These are phyloP conservation scores for Gigaspora rosea DNA, from an alignment of 192 early-diverging fungal species.

Conservation along the genomic window DNA sequence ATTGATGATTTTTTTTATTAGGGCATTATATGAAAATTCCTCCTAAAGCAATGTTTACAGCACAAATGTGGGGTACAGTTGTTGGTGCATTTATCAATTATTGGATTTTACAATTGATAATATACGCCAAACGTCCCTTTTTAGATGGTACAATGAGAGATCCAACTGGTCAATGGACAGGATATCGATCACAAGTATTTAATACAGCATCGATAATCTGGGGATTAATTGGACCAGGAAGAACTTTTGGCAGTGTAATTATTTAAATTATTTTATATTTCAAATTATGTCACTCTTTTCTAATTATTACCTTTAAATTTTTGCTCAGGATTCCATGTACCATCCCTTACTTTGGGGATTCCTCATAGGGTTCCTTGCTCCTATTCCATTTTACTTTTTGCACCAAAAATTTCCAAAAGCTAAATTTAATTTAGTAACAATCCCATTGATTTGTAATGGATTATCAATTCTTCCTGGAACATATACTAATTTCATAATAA, in stretches of 20 bases:
- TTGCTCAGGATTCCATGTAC: conserved; percentile 32
- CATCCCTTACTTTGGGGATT: conserved; percentile 50
- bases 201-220: conserved; percentile 64
- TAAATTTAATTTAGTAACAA: conserved; percentile 36
- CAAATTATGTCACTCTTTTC: background rate
- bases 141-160: conserved; percentile 37
- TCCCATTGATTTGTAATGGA: conserved; percentile 32
- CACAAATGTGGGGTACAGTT: conserved; percentile 60
- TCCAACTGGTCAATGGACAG: conserved; percentile 48
- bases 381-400: conserved; percentile 42
- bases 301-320: background rate
- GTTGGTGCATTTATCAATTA: conserved; percentile 47
- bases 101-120: conserved; percentile 35
- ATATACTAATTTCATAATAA: conserved; percentile 31
- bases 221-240: conserved; percentile 62
- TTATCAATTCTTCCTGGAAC: conserved; percentile 12
- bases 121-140: conserved; percentile 32
- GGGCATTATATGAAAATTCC: conserved; percentile 75
- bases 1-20: background rate
- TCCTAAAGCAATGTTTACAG: conserved; percentile 62
- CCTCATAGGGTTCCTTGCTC: conserved; percentile 39
- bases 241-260: conserved; percentile 50
- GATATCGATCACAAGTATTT: conserved; percentile 38
- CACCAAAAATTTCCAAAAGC: conserved; percentile 48
- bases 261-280: too few species aligned